Percentiles rank a stretch among this genome's conserved stretches.
Conservation (phyloP, 148 eudicot genomes). For the Fallopia convolvulus region DNA sequence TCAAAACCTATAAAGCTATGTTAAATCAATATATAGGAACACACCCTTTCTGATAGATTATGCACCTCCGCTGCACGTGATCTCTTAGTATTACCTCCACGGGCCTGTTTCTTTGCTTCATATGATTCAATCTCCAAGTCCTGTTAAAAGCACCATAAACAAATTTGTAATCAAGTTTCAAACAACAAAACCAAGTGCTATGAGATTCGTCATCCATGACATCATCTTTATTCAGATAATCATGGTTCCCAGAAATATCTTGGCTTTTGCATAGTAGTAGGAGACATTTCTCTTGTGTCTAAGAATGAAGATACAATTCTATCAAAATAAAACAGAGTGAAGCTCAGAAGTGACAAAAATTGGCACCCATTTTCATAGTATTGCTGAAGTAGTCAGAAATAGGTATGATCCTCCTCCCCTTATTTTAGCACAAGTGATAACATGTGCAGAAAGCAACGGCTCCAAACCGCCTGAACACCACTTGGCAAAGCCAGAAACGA, state of each 20-base stretch:
- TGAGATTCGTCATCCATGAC: too few relatives aligned
- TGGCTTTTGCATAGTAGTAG: not conserved
- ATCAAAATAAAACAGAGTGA: not conserved
- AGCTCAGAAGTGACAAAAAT: not conserved
- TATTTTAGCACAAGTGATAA: not conserved
- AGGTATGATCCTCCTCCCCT: not conserved
- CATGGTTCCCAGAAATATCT: not conserved
- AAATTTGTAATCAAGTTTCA: not conserved
- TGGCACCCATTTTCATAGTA: not conserved
- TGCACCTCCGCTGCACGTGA: slow-evolving; percentile 96
- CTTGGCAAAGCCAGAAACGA: not conserved
- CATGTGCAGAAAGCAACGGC: not conserved
- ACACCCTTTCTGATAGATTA: slow-evolving; percentile 83
- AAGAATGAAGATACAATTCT: too few relatives aligned
- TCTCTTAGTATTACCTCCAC: slow-evolving; percentile 56
- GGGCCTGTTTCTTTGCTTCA: slow-evolving; percentile 40
- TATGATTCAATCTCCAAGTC: slow-evolving; percentile 53
- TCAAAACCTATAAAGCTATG: not conserved
- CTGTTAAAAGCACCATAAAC: slow-evolving; percentile 17
- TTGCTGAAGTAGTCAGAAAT: not conserved
- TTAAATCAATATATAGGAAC: slow-evolving; percentile 13
- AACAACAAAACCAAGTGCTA: too few relatives aligned
- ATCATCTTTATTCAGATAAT: too few relatives aligned
- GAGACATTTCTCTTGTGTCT: not conserved
- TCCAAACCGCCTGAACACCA: not conserved